Conservation (phyloP, 805 yeast species). For the Kazachstania psychrophila region DNA sequence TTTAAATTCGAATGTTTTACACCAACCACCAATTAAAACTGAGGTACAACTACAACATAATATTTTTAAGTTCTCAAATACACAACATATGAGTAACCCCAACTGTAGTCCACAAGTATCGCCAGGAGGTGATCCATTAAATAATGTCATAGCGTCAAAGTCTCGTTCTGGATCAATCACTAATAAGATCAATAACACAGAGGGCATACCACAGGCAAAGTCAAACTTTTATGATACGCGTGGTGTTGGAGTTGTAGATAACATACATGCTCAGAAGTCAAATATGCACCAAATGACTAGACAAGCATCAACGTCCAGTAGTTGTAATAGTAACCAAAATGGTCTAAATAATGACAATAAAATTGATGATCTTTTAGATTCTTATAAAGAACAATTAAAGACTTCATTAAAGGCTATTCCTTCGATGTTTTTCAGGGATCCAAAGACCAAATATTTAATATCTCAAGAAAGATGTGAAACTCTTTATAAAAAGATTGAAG, state of each 20-base stretch:
- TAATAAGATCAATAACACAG: background rate
- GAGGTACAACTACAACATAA: too few species aligned
- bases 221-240: background rate
- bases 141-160: background rate
- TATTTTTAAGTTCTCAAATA: too few species aligned
- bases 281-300: background rate
- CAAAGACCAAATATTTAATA: conserved; percentile 13
- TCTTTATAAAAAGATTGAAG: conserved; percentile 14
- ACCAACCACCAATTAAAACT: background rate
- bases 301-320: background rate
- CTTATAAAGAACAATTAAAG: conserved; percentile 10
- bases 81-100: too few species aligned
- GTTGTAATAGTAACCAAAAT: background rate
- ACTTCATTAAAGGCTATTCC: conserved; percentile 14
- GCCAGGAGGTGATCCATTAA: background rate
- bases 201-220: conserved; percentile 1
- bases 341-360: background rate
- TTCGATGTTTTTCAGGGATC: conserved; percentile 17
- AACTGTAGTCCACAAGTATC: too few species aligned
- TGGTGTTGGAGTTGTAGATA: conserved; percentile 1
- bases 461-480: conserved; percentile 9
- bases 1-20: background rate
- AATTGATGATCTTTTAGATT: background rate
- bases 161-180: background rate
- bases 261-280: background rate